Base-by-base conservation (phyloP, 495 filamentous ascomycete genomes). In the Lepraria neglecta region DNA sequence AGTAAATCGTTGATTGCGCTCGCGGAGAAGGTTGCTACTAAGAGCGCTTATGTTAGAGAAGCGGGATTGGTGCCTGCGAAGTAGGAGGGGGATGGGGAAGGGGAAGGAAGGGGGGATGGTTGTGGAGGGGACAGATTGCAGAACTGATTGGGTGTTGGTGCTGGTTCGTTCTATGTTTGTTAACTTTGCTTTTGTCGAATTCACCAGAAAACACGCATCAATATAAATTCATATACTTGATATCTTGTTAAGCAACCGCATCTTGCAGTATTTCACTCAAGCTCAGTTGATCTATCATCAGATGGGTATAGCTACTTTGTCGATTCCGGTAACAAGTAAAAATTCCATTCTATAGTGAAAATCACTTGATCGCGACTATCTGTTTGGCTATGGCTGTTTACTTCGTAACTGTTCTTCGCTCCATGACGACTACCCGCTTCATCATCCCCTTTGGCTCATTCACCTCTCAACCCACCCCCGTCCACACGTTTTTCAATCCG, bases 401-500 rank as follows among this genome's bases (percentile, higher is more conserved):
- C 43, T n/a, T 45, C 43, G 43, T 45, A 45, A n/a, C n/a, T n/a
- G n/a, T n/a, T n/a, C n/a, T n/a, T n/a, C n/a, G n/a, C n/a, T n/a
- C n/a, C n/a, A n/a, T n/a, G n/a, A 45, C 43, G 15, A 45, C 19
- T 45, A 14, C 19, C 19, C 43, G 43, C 43, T 45, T 45, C 15
- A 45, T 45, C 43, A 45, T 45, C 15, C 43, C 43, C 43, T 45
- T 45, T 1, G 15, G 19, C 45, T 47, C 19, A 47, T 47, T 47
- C n/a, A 45, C 43, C 15, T 45, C 43, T 17, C 43, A 45, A 45
- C 43, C 0, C 43, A 0, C 15, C 43, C 15, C 0, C 48, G 4
- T 54, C 51, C 33, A 4, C 14, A 28, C 51, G 51, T 53, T 43
- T 54, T 33, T 24, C 35, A 28, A 59, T 59, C 10, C 24, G 31